Evolutionary conservation across 148 eudicot species (phyloP).

Genomic region (Amaranthus cruentus): DNA sequence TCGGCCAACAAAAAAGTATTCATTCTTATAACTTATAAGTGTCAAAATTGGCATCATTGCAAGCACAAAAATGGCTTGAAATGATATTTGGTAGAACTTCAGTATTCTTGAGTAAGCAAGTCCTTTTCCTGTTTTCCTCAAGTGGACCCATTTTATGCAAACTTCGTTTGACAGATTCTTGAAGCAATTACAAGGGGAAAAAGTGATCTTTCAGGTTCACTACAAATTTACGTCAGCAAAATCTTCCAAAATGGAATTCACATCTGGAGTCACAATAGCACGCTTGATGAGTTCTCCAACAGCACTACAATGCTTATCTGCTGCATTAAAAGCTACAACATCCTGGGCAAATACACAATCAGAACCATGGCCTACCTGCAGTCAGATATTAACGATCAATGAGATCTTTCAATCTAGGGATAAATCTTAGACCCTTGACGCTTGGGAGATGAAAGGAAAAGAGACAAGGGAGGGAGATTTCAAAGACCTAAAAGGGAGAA

Average conservation of each 20-base stretch:
- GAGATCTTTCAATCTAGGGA: neutral
- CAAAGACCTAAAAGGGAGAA: too few relatives aligned
- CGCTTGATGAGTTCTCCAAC: slow-evolving; percentile 68
- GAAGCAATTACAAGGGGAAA: neutral
- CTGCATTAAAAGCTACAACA: slow-evolving; percentile 49
- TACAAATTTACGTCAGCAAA: slow-evolving; percentile 26
- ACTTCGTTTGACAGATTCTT: neutral
- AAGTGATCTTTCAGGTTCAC: neutral
- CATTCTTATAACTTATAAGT: neutral
- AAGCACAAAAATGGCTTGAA: neutral
- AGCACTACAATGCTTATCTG: slow-evolving; percentile 39
- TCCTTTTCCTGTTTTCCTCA: neutral
- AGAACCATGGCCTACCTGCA: slow-evolving; percentile 68
- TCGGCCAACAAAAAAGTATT: neutral
- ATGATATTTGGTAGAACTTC: neutral
- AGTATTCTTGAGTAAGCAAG: neutral
- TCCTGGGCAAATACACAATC: slow-evolving; percentile 61
- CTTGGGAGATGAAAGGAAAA: neutral
- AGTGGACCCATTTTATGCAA: neutral
- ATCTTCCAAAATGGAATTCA: slow-evolving; percentile 45
- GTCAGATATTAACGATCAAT: slow-evolving; percentile 13
- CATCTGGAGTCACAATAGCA: slow-evolving; percentile 58
- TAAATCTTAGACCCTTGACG: neutral
- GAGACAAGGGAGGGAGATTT: too few relatives aligned
- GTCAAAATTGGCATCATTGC: neutral